Evolutionary conservation across 2,329 filamentous ascomycete species (phyloP).

Genomic region (Clonostachys rhizophaga): DNA sequence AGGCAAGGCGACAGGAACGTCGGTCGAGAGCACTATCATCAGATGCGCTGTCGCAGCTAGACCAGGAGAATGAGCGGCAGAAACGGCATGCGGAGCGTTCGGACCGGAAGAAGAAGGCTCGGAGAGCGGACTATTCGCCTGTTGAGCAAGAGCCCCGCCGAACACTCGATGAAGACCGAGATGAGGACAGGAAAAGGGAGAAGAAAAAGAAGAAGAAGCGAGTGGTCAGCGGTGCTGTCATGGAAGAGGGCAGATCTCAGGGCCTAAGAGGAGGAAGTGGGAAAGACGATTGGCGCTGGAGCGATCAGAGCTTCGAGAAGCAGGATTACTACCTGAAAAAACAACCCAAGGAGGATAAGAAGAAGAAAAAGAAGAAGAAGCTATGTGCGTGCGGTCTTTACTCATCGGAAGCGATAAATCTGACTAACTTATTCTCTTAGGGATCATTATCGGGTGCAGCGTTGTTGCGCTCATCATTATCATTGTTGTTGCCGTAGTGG

Average conservation of each 20-base stretch:
- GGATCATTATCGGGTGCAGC: conserved; percentile 50
- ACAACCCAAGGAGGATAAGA: conserved; percentile 44
- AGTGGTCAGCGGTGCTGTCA: conserved; percentile 64
- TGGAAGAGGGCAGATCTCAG: conserved; percentile 59
- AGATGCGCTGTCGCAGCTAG: conserved; percentile 61
- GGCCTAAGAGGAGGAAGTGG: conserved; percentile 37
- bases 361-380: neutral
- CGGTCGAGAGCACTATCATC: conserved; percentile 28
- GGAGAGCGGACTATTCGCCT: conserved; percentile 3
- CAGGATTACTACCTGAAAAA: conserved; percentile 38
- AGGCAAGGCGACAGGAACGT: conserved; percentile 9
- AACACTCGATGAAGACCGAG: conserved; percentile 1
- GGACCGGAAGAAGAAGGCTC: conserved; percentile 23
- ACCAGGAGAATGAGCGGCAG: conserved; percentile 50
- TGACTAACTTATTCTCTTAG: conserved; percentile 24
- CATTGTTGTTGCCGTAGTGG: conserved; percentile 62
- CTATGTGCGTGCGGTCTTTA: neutral
- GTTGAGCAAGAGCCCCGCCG: conserved; percentile 7
- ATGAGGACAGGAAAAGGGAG: neutral
- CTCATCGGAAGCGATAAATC: neutral
- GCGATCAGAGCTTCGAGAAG: conserved; percentile 40
- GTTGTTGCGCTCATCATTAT: conserved; percentile 59
- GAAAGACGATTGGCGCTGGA: conserved; percentile 31
- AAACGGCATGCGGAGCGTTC: conserved; percentile 40
- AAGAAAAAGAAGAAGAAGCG: conserved; percentile 42